Evolutionary conservation across 1,139 yeast species (phyloP), one percentile per base, ranked within the genome.

Genomic region (Pichia sp.): DNA sequence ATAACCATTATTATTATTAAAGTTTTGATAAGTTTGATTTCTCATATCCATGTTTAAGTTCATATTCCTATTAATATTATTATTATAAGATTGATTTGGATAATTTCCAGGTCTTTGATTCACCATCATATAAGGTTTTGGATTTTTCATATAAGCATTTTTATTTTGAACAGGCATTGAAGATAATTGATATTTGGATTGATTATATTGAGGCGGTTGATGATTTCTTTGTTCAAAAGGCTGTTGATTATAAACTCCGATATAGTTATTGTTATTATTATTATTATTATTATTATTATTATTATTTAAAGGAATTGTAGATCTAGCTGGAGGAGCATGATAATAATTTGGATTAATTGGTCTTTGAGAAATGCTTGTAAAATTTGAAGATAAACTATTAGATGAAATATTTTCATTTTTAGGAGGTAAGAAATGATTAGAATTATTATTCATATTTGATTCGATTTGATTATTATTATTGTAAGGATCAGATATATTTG

Each of bases 301-400:
- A n/a, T 31, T n/a, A 18, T 34, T 44, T n/a, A 40, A 29, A 8
- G 44, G 47, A 27, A 36, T 26, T 39, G 34, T 28, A 9, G 32
- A 35, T 7, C 7, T 34, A 7, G 44, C 35, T 6, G 43, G 34
- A 5, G 62, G 65, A 31, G 66, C 67, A 34, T 58, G 60, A 45
- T 64, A 67, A 57, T 80, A 82, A 41, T 69, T 69, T 18, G 87
- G 86, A 60, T 85, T 84, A n/a, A 79, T 73, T 7, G 82, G 88
- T 59, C 94, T 70, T 66, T 86, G 94, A 9, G 92, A 83, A 4
- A 86, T 86, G 46, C 89, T 81, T 0, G 95, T 86, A 62, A 84
- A 83, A 58, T 83, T 83, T 0, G 94, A 85, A 18, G 47, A 43
- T 4, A 44, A 37, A 33, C 54, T 50, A 29, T 42, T 47, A 3